These are phyloP conservation scores for Colletotrichum musae DNA, from an alignment of 2,329 filamentous ascomycete genomes.

Conservation along the genomic window DNA sequence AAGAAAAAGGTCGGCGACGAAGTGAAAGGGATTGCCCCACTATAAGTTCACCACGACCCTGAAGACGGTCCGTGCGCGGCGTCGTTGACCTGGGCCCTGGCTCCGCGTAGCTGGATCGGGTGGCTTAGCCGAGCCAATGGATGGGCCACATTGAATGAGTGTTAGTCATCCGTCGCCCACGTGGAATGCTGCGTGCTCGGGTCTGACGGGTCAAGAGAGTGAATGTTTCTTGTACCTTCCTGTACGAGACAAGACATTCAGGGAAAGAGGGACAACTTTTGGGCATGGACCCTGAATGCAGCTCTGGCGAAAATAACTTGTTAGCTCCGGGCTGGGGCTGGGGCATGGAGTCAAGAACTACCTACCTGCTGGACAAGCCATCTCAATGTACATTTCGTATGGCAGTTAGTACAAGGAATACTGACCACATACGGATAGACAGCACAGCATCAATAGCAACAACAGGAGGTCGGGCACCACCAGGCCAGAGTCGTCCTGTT, in stretches of 20 bases:
- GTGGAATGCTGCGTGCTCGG: not conserved
- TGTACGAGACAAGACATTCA: not conserved
- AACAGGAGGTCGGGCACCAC: not conserved
- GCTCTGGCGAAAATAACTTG: too few species aligned
- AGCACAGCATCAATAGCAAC: not conserved
- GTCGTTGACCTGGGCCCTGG: not conserved
- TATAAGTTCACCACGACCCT: not conserved
- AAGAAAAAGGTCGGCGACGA: constrained; percentile 34
- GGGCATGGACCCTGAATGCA: too few species aligned
- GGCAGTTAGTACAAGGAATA: constrained; percentile 19
- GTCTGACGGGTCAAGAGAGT: not conserved
- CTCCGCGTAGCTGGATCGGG: not conserved
- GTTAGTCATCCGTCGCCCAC: too few species aligned
- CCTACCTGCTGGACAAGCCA: too few species aligned
- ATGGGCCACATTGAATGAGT: too few species aligned
- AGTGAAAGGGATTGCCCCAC: constrained; percentile 15
- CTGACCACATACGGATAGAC: not conserved
- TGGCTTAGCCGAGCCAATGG: constrained; percentile 34
- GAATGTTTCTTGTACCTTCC: too few species aligned
- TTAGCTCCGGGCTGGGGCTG: too few species aligned
- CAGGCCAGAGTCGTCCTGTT: constrained; percentile 7
- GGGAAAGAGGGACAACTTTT: not conserved
- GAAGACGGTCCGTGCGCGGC: not conserved
- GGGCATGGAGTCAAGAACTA: too few species aligned
- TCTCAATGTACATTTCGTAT: not conserved